Conservation (phyloP, 768 basidiomycete species). For the Rhodotorula paludigena region DNA sequence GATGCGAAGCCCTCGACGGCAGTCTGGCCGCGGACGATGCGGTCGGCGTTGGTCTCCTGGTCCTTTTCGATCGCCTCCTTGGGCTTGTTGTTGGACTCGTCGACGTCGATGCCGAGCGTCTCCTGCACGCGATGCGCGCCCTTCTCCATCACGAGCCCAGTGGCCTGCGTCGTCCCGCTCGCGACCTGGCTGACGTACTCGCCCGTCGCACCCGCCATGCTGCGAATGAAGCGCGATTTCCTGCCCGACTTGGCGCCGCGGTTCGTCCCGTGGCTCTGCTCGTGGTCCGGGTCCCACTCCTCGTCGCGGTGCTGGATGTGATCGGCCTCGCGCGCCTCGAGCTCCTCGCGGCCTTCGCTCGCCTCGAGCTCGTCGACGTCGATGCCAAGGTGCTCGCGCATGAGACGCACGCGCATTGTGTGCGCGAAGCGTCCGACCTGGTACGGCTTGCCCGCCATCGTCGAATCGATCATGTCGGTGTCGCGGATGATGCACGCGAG, state of each 20-base stretch:
- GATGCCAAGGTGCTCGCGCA: constrained; percentile 93
- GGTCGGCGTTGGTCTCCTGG: constrained; percentile 35
- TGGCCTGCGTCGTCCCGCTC: constrained; percentile 13
- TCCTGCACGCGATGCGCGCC: background rate
- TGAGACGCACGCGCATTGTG: constrained; percentile 81
- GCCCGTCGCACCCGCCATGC: background rate
- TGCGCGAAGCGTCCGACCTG: constrained; percentile 97
- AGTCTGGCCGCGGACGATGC: constrained; percentile 47
- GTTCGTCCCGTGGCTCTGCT: constrained; percentile 44
- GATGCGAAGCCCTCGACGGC: constrained; percentile 58
- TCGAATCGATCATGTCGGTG: constrained; percentile 91
- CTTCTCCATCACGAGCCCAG: constrained; percentile 13
- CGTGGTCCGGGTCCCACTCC: constrained; percentile 67
- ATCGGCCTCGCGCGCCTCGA: constrained; percentile 37
- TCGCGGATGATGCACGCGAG: constrained; percentile 87
- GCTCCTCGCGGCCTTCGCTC: constrained; percentile 52
- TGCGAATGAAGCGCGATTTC: constrained; percentile 8
- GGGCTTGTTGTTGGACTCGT: background rate
- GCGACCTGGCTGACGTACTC: constrained; percentile 40
- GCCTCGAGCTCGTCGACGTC: constrained; percentile 73
- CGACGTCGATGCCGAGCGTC: background rate
- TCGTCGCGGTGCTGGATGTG: constrained; percentile 49
- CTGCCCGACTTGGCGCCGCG: constrained; percentile 19
- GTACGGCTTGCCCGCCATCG: constrained; percentile 90
- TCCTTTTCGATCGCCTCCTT: background rate